A percentile compares a stretch with the other conserved stretches of the same genome.
phyloP scores from a whole-genome alignment of 2,329 filamentous ascomycete species.

The Lojkania enalia region DNA sequence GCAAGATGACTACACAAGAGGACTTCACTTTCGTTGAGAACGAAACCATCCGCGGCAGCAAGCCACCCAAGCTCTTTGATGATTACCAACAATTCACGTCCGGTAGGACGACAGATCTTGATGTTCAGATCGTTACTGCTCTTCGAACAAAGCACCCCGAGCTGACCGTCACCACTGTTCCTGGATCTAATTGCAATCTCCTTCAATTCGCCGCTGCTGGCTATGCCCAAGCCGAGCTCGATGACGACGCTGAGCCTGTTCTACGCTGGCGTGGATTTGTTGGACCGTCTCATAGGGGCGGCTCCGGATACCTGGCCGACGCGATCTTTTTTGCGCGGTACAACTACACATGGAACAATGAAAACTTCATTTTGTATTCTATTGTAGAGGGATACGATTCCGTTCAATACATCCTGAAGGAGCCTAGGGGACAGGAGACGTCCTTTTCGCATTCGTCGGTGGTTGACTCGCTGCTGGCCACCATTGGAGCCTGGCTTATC shows the following conservation, averaged over 20 bases:
- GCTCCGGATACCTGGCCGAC: conserved; percentile 41
- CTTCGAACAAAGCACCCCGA: conserved; percentile 43
- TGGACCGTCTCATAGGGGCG: conserved; percentile 32
- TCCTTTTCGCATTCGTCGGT: conserved; percentile 36
- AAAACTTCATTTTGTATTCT: conserved; percentile 47
- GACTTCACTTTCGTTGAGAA: conserved; percentile 39
- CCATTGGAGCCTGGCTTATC: conserved; percentile 45
- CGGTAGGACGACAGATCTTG: conserved; percentile 43
- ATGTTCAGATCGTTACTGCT: conserved; percentile 44
- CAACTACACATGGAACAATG: conserved; percentile 42
- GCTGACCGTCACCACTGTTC: conserved; percentile 46
- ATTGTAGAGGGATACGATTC: conserved; percentile 26
- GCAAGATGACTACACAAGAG: conserved; percentile 27
- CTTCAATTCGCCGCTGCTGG: conserved; percentile 49
- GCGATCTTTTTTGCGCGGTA: conserved; percentile 47
- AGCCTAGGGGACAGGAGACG: conserved; percentile 38
- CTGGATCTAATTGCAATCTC: conserved; percentile 42
- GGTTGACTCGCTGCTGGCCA: conserved; percentile 44
- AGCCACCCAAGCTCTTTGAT: conserved; percentile 37
- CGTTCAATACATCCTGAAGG: conserved; percentile 48
- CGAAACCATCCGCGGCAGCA: conserved; percentile 14
- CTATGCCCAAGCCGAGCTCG: conserved; percentile 43
- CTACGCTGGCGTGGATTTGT: conserved; percentile 45
- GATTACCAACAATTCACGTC: conserved; percentile 40
- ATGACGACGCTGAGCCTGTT: conserved; percentile 44